Base-by-base conservation (phyloP, 2,329 filamentous ascomycete species). In the Diaporthe helianthi region DNA sequence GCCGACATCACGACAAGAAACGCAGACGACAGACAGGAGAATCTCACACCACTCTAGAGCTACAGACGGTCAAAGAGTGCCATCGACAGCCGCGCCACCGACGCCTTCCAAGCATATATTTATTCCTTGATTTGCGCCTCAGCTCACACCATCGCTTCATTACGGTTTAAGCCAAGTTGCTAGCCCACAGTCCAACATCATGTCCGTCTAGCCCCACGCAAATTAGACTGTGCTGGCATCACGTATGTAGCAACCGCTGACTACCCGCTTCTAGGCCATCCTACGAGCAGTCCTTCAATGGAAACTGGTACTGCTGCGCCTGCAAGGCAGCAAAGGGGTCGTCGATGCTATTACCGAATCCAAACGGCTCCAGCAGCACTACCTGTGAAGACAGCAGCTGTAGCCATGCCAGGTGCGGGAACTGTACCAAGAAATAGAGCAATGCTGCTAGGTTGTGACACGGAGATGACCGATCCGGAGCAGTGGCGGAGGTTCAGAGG, bases 281-380 rank as follows among this genome's bases (percentile, higher is more conserved):
- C 10, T 47, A 15, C n/a, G 0, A 1, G 19, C 22, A 36, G 24
- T 2, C 36, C 1, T 68, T 68, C 46, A 29, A 22, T 9, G 55
- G 55, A 17, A 64, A 64, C 31, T 68, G 66, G 66, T 68, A 68
- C 47, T 68, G 66, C n/a, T 68, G 66, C 47, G 36, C 29, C 31
- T 68, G 66, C 17, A 53, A 44, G 31, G 7, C 4, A 2, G 49
- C 22, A 10, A 64, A 44, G 6, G 6, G 33, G 4, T 41, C 10
- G 4, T n/a, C n/a, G n/a, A n/a, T n/a, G n/a, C 13, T 68, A 4
- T 38, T 68, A 9, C 5, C n/a, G 12, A 68, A 68, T 12, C 17
- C 47, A 19, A 68, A 68, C 15, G 13, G 24, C 17, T 7, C 8
- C 17, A 1, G 29, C 17, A 67, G 65, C 31, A 22, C n/a, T 19